Conservation (phyloP, 225 moss, liverwort and hornwort species). For the Straminergon stramineum region DNA sequence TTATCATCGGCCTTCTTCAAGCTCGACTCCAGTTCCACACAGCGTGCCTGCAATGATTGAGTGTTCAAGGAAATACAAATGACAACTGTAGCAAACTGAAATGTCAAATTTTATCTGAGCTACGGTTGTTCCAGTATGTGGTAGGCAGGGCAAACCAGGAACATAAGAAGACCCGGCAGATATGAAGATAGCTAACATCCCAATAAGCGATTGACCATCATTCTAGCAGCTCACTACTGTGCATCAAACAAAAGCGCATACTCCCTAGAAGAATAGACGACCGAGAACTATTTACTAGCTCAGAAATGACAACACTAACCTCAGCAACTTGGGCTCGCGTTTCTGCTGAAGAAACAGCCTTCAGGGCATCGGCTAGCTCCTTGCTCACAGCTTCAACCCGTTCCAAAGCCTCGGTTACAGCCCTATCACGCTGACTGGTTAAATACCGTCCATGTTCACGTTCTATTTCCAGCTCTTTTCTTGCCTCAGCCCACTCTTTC, state of each 20-base stretch:
- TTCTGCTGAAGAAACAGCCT: slow-evolving; percentile 85
- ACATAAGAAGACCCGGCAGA: not conserved
- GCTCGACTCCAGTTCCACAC: slow-evolving; percentile 60
- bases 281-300: not conserved
- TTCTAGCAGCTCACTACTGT: not conserved
- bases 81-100: not conserved
- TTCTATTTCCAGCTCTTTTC: slow-evolving; percentile 80
- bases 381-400: slow-evolving; percentile 77
- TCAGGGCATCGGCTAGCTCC: slow-evolving; percentile 76
- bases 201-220: not conserved
- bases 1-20: slow-evolving; percentile 93
- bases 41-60: slow-evolving; percentile 44
- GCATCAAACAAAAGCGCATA: not conserved
- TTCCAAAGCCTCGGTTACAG: slow-evolving; percentile 71
- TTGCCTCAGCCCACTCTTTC: slow-evolving; percentile 89
- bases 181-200: not conserved
- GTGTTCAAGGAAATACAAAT: not conserved
- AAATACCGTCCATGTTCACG: slow-evolving; percentile 75
- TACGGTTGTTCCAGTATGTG: not conserved
- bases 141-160: not conserved
- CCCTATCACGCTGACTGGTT: slow-evolving; percentile 61
- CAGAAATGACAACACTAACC: slow-evolving; percentile 12
- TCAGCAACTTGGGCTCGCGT: slow-evolving; percentile 95
- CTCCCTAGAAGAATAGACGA: not conserved
- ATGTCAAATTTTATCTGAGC: not conserved